Base-by-base conservation (phyloP, 805 yeast species). In the Cyberlindnera sargentensis region DNA sequence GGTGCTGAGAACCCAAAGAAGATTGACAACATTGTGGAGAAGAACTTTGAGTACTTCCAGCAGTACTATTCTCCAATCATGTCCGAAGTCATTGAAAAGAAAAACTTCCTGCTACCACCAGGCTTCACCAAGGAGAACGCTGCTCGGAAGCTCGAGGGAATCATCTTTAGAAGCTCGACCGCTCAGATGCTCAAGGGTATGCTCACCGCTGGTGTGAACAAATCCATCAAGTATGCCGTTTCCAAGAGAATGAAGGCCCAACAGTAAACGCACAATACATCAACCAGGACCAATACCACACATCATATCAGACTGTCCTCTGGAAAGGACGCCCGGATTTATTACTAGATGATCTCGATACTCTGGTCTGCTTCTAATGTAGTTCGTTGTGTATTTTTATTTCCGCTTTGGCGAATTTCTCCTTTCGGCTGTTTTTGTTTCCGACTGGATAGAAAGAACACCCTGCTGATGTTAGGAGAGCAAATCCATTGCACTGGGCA, bases 1-100 rank as follows among this genome's bases (percentile, higher is more conserved):
- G 86, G 87, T 8, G 98, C 96, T 2, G 99, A 93, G 62, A 86
- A 93, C 60, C 96, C 97, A 5, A 72, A 81, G 53, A 93, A 93
- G 62, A 85, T 90, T 34, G 68, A 71, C 39, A 93, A 93, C 60
- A 93, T 93, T 48, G 98, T 93, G 3, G 61, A 64, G 8, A 84
- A 84, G 60, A 96, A 93, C 62, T 73, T 76, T 49, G 64, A 66
- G 20, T 73, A 77, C 48, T 93, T 93, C 65, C 74, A 81, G 46
- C 64, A 66, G 44, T 75, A 93, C 55, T 93, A 93, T 58, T 65
- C 70, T n/a, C 96, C 95, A 2, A 64, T 68, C 11, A 52, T 61
- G 50, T 51, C 61, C 32, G 72, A 67, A 41, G 68, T 68, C 4
- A 56, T 67, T 23, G 42, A 58, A 5, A 52, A 64, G 33, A 55